Conservation (phyloP, 2,329 filamentous ascomycete species). For the Rhynchosporium agropyri region DNA sequence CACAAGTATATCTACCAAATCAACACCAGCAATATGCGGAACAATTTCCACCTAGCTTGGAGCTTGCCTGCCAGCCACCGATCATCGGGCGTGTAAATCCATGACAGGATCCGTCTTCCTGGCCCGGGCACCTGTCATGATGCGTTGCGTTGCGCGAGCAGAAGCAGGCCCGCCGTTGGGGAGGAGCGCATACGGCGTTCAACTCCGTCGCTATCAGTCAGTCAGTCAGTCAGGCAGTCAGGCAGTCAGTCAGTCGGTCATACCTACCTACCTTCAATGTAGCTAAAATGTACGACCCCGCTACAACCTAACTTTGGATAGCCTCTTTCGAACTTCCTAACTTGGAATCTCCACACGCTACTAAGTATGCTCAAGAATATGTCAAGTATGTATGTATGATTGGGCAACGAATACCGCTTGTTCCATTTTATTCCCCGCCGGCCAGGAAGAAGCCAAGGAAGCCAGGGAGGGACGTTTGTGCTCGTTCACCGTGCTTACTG, state of each 20-base stretch:
- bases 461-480: neutral
- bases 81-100: constrained; percentile 36
- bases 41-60: constrained; percentile 35
- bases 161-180: constrained; percentile 4
- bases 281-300: neutral
- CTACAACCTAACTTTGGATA: neutral
- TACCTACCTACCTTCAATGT: neutral
- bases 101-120: constrained; percentile 21
- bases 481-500: neutral
- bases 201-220: constrained; percentile 14
- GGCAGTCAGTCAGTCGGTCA: no score
- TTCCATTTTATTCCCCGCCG: constrained; percentile 11
- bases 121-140: constrained; percentile 20
- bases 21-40: constrained; percentile 25
- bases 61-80: constrained; percentile 35
- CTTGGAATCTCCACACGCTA: constrained; percentile 1
- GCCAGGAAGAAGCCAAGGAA: neutral
- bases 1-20: constrained; percentile 34
- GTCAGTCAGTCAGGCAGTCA: neutral
- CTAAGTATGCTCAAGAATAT: neutral
- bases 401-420: neutral
- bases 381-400: constrained; percentile 6
- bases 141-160: constrained; percentile 14
- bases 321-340: constrained; percentile 18
- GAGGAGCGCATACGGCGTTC: constrained; percentile 10